Percentiles rank a stretch among this genome's conserved stretches.
These are phyloP conservation scores for Suillus tomentosus DNA, from an alignment of 768 basidiomycete genomes.

Conservation along the genomic window DNA sequence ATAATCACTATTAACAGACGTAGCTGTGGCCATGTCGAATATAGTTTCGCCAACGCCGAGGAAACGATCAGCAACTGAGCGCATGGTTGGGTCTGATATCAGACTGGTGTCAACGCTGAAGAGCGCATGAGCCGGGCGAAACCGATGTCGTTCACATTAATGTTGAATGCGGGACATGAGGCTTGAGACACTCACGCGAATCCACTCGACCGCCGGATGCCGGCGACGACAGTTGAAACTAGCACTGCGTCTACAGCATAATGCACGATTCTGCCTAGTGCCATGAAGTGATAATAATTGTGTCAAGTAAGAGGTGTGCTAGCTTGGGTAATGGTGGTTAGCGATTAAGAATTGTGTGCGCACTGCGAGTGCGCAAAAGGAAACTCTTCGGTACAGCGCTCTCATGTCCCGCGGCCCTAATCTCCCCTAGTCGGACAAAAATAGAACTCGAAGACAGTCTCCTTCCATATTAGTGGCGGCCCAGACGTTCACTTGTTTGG, in stretches of 20 bases:
- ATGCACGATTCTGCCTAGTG: slow-evolving; percentile 75
- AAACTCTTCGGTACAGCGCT: background rate
- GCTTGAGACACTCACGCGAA: slow-evolving; percentile 66
- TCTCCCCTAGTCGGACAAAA: background rate
- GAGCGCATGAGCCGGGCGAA: slow-evolving; percentile 7
- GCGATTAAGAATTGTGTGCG: background rate
- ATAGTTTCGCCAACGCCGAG: slow-evolving; percentile 86
- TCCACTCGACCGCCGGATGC: slow-evolving; percentile 87
- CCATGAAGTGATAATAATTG: slow-evolving; percentile 36
- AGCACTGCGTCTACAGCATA: slow-evolving; percentile 84
- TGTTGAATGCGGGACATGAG: slow-evolving; percentile 9
- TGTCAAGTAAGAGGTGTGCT: background rate
- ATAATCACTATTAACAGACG: slow-evolving; percentile 84
- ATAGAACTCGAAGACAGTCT: background rate
- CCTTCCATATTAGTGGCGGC: background rate
- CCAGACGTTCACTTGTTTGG: too few species aligned
- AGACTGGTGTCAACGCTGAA: slow-evolving; percentile 62
- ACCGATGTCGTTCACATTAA: slow-evolving; percentile 7
- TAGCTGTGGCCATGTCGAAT: slow-evolving; percentile 82
- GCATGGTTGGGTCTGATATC: slow-evolving; percentile 78
- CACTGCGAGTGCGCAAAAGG: background rate
- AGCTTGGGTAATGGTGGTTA: background rate
- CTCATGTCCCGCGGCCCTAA: background rate
- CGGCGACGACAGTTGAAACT: slow-evolving; percentile 87
- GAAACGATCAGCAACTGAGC: slow-evolving; percentile 78